These are phyloP conservation scores for Neopestalotiopsis clavispora DNA, from an alignment of 2,329 filamentous ascomycete species.

Conservation along the genomic window DNA sequence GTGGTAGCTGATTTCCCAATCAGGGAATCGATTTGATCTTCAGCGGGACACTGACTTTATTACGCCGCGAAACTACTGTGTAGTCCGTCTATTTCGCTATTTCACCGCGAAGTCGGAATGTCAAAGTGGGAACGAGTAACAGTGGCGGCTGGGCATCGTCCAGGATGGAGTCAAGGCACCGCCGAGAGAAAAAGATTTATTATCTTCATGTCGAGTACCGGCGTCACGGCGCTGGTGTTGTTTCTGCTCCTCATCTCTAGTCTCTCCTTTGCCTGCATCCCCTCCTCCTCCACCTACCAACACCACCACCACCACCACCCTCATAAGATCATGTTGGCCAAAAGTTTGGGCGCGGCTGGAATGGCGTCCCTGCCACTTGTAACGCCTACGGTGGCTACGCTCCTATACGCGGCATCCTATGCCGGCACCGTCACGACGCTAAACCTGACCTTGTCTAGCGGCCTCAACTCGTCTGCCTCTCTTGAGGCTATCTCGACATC, in stretches of 20 bases:
- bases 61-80: conserved; percentile 8
- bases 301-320: no score
- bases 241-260: background rate
- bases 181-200: background rate
- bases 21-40: conserved; percentile 4
- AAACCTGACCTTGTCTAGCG: conserved; percentile 40
- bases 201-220: conserved; percentile 2
- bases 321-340: conserved; percentile 27
- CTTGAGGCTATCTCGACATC: conserved; percentile 45
- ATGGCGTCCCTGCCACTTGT: conserved; percentile 32
- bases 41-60: background rate
- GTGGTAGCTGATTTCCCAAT: conserved; percentile 14
- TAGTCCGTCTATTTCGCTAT: conserved; percentile 5
- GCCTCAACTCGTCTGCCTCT: conserved; percentile 29
- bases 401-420: conserved; percentile 56
- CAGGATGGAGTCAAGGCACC: background rate
- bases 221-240: background rate
- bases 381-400: conserved; percentile 39
- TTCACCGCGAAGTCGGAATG: background rate
- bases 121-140: conserved; percentile 1
- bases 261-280: background rate
- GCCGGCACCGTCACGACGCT: conserved; percentile 54
- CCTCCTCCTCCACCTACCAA: background rate
- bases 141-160: background rate
- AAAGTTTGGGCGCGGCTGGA: conserved; percentile 31